Percentiles rank a stretch among this genome's conserved stretches.
phyloP scores from a whole-genome alignment of 2,329 filamentous ascomycete genomes.

The Ceratocystis huliohia region DNA sequence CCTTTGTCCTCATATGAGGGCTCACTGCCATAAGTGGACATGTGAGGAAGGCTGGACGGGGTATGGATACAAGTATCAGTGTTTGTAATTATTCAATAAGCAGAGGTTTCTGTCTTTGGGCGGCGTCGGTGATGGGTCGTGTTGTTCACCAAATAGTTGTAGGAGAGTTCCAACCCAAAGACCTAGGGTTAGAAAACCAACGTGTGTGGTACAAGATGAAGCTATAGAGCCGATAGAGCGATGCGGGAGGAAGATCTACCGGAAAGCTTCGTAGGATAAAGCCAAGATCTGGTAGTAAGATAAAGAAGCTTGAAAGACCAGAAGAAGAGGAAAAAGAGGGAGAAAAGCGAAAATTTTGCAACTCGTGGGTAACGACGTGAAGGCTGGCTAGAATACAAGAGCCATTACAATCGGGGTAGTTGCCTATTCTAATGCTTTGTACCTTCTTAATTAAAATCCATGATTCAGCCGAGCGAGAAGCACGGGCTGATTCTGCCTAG shows the following conservation, averaged over 20 bases:
- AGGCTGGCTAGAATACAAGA: background rate
- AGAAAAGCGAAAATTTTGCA: background rate
- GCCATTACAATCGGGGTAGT: background rate
- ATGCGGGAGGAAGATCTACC: background rate
- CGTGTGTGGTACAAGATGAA: constrained; percentile 8
- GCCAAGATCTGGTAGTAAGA: background rate
- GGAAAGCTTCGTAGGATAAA: background rate
- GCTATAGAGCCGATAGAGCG: constrained; percentile 1
- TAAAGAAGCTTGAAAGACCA: background rate
- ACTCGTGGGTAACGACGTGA: background rate
- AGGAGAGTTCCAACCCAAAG: constrained; percentile 4
- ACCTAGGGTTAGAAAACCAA: constrained; percentile 4
- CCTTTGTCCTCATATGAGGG: background rate
- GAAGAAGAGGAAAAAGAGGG: background rate
- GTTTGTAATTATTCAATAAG: constrained; percentile 5
- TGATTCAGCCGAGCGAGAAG: background rate
- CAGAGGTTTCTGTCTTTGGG: background rate
- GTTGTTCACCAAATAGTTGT: constrained; percentile 3
- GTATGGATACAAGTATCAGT: constrained; percentile 8
- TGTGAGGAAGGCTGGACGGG: background rate
- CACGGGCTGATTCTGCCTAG: background rate
- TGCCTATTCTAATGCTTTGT: background rate
- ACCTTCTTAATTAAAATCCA: background rate
- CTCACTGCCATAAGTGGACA: constrained; percentile 10
- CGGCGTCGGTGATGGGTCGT: background rate